Evolutionary conservation across 805 yeast genomes (phyloP).

Genomic region (Grigorovia humatica): DNA sequence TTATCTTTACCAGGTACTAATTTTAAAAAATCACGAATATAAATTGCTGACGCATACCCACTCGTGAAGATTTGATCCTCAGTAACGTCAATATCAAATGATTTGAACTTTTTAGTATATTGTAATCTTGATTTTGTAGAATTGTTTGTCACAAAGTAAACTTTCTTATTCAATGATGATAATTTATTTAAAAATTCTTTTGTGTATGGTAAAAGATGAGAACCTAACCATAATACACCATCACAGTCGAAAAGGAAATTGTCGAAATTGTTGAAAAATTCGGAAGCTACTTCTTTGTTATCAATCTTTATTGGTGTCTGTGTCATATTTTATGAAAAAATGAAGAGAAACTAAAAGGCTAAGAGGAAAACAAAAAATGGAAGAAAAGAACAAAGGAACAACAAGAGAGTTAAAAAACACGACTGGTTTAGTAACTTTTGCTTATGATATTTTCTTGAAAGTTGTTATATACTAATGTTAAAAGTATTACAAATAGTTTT

Average conservation of each 20-base stretch:
- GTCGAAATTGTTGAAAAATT: slow-evolving; percentile 57
- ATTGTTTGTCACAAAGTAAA: slow-evolving; percentile 90
- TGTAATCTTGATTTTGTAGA: slow-evolving; percentile 80
- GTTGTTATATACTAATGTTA: no score
- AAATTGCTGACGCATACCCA: slow-evolving; percentile 84
- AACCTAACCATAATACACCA: slow-evolving; percentile 93
- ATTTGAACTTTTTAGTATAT: slow-evolving; percentile 65
- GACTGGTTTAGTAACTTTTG: no score
- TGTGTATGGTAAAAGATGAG: slow-evolving; percentile 65
- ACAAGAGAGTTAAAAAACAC: no score
- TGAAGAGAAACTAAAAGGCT: no score
- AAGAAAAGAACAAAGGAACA: neutral
- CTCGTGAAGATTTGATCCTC: slow-evolving; percentile 80
- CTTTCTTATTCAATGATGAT: slow-evolving; percentile 44
- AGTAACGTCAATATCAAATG: slow-evolving; percentile 35
- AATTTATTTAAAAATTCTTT: slow-evolving; percentile 64
- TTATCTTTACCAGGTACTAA: slow-evolving; percentile 61
- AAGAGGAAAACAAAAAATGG: no score
- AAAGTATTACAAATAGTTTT: no score
- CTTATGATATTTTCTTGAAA: no score
- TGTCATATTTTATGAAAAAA: neutral
- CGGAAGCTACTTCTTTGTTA: slow-evolving; percentile 37
- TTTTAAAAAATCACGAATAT: slow-evolving; percentile 63
- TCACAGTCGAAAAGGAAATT: slow-evolving; percentile 94
- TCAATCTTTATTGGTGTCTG: slow-evolving; percentile 37